Percentiles rank a stretch among this genome's conserved stretches.
These are phyloP conservation scores for Jatropha podagrica DNA, from an alignment of 441 rosid genomes.

Conservation along the genomic window DNA sequence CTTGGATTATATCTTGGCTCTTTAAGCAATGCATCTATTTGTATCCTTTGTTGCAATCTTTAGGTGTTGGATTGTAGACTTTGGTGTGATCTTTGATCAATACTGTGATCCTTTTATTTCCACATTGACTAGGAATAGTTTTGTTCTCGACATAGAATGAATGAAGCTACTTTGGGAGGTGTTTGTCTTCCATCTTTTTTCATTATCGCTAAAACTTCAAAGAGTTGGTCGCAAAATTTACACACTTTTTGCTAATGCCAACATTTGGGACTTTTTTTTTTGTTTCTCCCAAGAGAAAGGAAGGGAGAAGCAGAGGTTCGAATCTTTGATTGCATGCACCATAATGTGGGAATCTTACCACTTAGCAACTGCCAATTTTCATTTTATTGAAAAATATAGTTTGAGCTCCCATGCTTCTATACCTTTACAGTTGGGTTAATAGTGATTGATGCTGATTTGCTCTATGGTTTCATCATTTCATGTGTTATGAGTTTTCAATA, in stretches of 20 bases:
- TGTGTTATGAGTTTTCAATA: neutral
- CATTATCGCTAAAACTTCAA: no score
- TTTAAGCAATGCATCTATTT: constrained; percentile 2
- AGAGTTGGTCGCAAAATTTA: no score
- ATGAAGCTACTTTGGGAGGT: neutral
- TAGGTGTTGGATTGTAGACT: constrained; percentile 1
- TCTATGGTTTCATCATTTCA: neutral
- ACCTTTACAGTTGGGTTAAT: neutral
- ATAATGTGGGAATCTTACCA: neutral
- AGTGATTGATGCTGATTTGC: neutral
- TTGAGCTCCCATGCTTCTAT: neutral
- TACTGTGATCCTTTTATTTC: neutral
- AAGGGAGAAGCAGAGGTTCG: neutral
- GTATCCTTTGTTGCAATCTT: neutral
- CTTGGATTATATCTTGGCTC: neutral
- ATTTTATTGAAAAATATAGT: neutral
- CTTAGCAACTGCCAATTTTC: neutral
- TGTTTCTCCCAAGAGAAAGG: neutral
- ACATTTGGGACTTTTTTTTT: neutral
- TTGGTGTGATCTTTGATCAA: neutral
- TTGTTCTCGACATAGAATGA: neutral
- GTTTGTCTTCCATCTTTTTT: neutral
- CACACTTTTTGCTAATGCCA: neutral
- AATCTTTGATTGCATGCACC: neutral
- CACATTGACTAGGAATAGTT: neutral